Evolutionary conservation across 2,329 filamentous ascomycete genomes (phyloP), one percentile per base, ranked within the genome.

Genomic region (Colletotrichum spaethianum): DNA sequence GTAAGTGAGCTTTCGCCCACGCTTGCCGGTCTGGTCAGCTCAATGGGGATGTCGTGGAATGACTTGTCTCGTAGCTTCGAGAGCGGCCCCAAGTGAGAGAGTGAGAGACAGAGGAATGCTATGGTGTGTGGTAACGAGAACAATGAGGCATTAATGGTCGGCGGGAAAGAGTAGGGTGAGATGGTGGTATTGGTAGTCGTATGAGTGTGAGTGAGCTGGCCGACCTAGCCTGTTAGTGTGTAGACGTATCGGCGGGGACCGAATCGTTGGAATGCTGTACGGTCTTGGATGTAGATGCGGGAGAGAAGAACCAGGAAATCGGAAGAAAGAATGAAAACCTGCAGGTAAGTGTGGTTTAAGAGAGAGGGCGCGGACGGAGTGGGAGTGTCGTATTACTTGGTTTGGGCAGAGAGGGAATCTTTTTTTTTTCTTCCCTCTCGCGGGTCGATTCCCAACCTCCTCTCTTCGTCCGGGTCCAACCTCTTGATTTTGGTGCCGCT

Each of bases 381-480:
- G 64, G 60, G 56, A 63, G 56, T 36, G 66, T 65, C 23, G 61
- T 59, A 57, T 52, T 73, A 63, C 70, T 73, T 62, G 70, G 52
- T 57, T 72, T 62, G 61, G 68, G 63, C 50, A 59, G 60, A 66
- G 44, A 48, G 67, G 31, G 20, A 44, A n/a, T 64, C 70, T 62
- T 52, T 16, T n/a, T n/a, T 28, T 44, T 16, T 57, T 20, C 33
- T 11, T 46, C 31, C 28, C 40, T 50, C n/a, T 48, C 57, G 70
- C 62, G 61, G 61, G 61, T 63, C 48, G 44, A 57, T 63, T 68
- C 71, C 71, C 71, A 73, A 72, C 68, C 71, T 72, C 70, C 70
- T 57, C 62, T 55, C 28, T 60, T 38, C 44, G 53, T 26, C 53
- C 44, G 46, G 65, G 59, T 69, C 70, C 70, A 73, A 72, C 70